Evolutionary conservation across 2,329 filamentous ascomycete species (phyloP).

Genomic region (Simplicillium aogashimaense): DNA sequence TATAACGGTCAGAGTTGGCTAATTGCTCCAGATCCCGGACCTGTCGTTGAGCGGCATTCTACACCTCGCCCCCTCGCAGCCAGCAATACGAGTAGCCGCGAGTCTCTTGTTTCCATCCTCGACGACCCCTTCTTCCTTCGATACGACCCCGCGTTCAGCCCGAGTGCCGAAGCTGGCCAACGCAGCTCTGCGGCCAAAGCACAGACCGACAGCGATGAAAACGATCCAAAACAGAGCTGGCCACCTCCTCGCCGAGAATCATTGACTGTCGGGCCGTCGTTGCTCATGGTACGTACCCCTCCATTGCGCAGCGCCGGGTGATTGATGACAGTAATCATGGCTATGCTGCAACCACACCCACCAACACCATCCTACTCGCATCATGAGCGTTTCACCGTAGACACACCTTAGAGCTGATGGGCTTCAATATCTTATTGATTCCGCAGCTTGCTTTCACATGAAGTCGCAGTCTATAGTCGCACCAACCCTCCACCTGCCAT

Average conservation of each 20-base stretch:
- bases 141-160: slow-evolving; percentile 23
- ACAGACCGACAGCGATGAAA: slow-evolving; percentile 25
- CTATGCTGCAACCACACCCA: background rate
- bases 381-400: too few species aligned
- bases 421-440: too few species aligned
- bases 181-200: background rate
- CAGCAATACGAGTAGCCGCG: slow-evolving; percentile 23
- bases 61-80: slow-evolving; percentile 10
- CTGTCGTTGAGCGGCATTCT: background rate
- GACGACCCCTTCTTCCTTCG: slow-evolving; percentile 46
- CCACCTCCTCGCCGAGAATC: slow-evolving; percentile 39
- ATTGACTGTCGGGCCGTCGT: slow-evolving; percentile 28
- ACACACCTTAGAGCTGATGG: too few species aligned
- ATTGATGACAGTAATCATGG: background rate
- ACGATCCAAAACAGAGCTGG: slow-evolving; percentile 25
- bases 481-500: too few species aligned
- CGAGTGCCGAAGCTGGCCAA: slow-evolving; percentile 14
- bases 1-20: too few species aligned
- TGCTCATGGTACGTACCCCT: slow-evolving; percentile 24
- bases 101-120: slow-evolving; percentile 42
- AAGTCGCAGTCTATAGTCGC: too few species aligned
- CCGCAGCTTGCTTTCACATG: too few species aligned
- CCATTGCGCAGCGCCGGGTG: background rate
- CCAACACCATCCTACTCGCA: too few species aligned
- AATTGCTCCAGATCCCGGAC: too few species aligned